Evolutionary conservation across 2,329 filamentous ascomycete genomes (phyloP), one percentile per base, ranked within the genome.

Genomic region (Fusarium marasasianum): DNA sequence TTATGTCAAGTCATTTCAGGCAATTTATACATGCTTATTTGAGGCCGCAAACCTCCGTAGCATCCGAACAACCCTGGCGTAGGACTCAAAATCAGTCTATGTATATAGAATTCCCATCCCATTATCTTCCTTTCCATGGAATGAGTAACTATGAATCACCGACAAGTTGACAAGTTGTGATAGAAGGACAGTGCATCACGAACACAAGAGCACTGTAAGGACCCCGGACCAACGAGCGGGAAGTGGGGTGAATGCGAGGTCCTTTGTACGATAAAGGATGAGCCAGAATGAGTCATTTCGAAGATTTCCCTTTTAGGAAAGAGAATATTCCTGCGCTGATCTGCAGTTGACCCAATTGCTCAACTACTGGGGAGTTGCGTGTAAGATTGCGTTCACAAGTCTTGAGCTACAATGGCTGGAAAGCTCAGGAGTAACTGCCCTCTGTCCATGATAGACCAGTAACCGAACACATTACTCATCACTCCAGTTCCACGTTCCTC

Each of bases 251-350:
- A 15, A 11, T 35, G 35, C 45, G 60, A 44, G 53, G 47, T 31
- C 57, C 6, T 35, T 37, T 62, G 50, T 48, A 44, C 61, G 62
- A 77, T 54, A 64, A 71, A 75, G 65, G 33, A 75, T 81, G 80
- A 81, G 74, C 75, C 66, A 80, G 69, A 80, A 80, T 82, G 80
- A 82, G 62, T 81, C 80, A 82, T 81, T 77, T 64, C 51, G 63
- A 40, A 22, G 41, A 48, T 56, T 70, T 73, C 77, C 43, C 68
- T 48, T 72, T 68, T 37, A 47, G 75, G 69, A 73, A 63, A 24
- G 20, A 8, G 13, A 29, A n/a, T 15, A 24, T 18, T 40, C 17
- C 31, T 29, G 24, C 3, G 2, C 7, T 31, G 9, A 29, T 60
- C 18, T 35, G 38, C 6, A 29, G 20, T 41, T 29, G 4, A 14